These are phyloP conservation scores for Dendrocalamus sinicus DNA, from an alignment of 176 grass and related monocot genomes.

Conservation along the genomic window DNA sequence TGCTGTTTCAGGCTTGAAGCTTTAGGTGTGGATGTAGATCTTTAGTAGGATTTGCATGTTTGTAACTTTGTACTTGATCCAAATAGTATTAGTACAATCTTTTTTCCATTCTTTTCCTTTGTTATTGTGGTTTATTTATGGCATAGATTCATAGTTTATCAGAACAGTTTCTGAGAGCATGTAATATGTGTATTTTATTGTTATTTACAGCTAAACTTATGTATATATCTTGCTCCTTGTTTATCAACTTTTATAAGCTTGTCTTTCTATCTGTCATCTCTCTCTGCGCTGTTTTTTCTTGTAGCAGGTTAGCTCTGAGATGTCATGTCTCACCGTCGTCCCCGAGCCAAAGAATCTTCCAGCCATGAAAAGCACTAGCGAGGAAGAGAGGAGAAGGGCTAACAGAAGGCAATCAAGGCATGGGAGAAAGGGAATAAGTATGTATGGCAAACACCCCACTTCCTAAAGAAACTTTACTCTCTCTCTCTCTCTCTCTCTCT, in stretches of 20 bases:
- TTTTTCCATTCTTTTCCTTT: background rate
- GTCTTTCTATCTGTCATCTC: slow-evolving; percentile 59
- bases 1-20: slow-evolving; percentile 34
- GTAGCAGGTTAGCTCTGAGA: slow-evolving; percentile 60
- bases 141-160: background rate
- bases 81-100: background rate
- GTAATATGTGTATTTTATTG: slow-evolving; percentile 37
- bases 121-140: background rate
- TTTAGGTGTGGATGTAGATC: slow-evolving; percentile 36
- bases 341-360: slow-evolving; percentile 66
- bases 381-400: slow-evolving; percentile 2
- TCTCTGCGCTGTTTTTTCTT: slow-evolving; percentile 47
- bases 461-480: slow-evolving; percentile 36
- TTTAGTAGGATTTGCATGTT: slow-evolving; percentile 31
- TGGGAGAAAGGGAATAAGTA: slow-evolving; percentile 58
- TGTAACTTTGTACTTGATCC: slow-evolving; percentile 42
- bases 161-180: background rate
- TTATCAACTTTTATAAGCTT: slow-evolving; percentile 41
- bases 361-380: slow-evolving; percentile 68
- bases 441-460: slow-evolving; percentile 64
- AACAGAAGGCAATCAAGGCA: slow-evolving; percentile 24
- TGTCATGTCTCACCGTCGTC: slow-evolving; percentile 68
- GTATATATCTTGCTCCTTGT: slow-evolving; percentile 10
- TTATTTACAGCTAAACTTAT: slow-evolving; percentile 23
- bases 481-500: background rate